These are phyloP conservation scores for Rhizopogon salebrosus DNA, from an alignment of 768 basidiomycete genomes.

Conservation along the genomic window DNA sequence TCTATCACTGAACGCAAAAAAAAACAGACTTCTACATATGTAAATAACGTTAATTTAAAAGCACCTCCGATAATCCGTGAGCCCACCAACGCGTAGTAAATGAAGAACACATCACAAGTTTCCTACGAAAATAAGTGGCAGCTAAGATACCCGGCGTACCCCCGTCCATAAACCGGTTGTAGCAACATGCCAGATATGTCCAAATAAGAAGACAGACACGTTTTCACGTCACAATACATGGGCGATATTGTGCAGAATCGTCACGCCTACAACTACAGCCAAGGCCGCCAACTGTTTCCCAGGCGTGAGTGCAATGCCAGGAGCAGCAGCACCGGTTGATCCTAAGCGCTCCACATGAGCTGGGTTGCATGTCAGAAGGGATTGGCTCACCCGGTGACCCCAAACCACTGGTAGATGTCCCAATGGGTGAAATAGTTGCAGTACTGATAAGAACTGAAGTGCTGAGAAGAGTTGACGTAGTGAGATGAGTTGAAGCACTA, in stretches of 20 bases:
- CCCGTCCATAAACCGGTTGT: background rate
- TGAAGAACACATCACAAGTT: background rate
- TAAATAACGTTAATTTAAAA: too few relatives aligned
- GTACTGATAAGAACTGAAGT: background rate
- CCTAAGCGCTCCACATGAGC: background rate
- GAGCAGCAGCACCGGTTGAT: constrained; percentile 6
- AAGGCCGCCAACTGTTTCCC: constrained; percentile 2
- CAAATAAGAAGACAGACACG: background rate
- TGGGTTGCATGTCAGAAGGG: background rate
- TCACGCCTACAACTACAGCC: constrained; percentile 4
- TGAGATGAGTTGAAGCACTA: too few relatives aligned
- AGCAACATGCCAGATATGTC: background rate
- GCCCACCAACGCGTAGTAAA: background rate
- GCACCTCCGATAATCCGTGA: constrained; percentile 5
- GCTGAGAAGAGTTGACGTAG: background rate
- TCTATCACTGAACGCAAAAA: too few relatives aligned
- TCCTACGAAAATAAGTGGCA: background rate
- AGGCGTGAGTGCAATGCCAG: background rate
- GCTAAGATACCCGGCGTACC: background rate
- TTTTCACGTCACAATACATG: background rate
- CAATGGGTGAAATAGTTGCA: background rate
- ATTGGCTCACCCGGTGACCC: constrained; percentile 1
- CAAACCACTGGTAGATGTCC: background rate
- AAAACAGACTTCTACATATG: too few relatives aligned
- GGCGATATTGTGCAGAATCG: background rate